Evolutionary conservation across 257 asterid species (phyloP), one percentile per base, ranked within the genome.

Genomic region (Lantana camara): DNA sequence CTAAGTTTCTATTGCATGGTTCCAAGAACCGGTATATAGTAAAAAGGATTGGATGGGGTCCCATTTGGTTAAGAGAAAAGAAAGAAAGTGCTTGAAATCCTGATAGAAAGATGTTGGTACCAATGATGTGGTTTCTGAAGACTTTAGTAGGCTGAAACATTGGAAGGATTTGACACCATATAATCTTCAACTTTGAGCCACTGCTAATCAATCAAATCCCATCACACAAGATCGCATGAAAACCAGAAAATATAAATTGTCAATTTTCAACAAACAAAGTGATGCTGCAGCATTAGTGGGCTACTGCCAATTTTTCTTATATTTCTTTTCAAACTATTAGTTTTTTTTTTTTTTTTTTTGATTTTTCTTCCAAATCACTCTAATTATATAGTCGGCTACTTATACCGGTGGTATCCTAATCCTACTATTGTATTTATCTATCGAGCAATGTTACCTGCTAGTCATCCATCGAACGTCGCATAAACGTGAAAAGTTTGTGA

Each of bases 191-290:
- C 53, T 67, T 35, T 54, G 49, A 61, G 49, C 23, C 44, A 55
- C 21, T 68, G 51, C 52, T 60, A 16, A 49, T 80, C 82, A 70
- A 76, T 76, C 82, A 73, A 73, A 76, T 75, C 85, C 67, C 22
- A 63, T 61, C 59, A 63, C 37, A 72, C 60, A 46, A 49, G 70
- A 62, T 24, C 69, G 69, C 77, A 57, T 35, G 74, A 58, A 42
- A 64, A 55, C 49, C 38, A 8, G 54, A 55, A 59, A 50, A 58
- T 27, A 48, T 4, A 22, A 4, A 11, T 24, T 35, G 38, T 66
- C 50, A 51, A 22, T 47, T 40, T 48, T 54, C 57, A 57, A 76
- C 77, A 65, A 7, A 51, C 77, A 73, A 56, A 74, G 77, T 73
- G 80, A 74, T 67, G 40, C 37, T 50, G 64, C 21, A 29, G 68